phyloP scores from a whole-genome alignment of 306 rosid genomes.

The Trifolium repens region DNA sequence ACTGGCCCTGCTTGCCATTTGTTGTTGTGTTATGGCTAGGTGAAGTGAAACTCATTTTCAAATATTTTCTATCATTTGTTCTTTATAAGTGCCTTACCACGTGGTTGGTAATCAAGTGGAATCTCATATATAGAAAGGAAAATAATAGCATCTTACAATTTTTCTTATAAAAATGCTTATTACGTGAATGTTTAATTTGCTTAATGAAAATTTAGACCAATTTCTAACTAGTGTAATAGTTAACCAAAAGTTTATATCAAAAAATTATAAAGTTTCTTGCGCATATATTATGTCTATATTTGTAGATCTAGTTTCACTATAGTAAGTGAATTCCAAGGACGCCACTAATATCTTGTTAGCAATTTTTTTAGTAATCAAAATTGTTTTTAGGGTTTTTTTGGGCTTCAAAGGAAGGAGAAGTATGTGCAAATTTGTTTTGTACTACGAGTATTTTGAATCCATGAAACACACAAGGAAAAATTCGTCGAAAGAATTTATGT shows the following conservation, averaged over 20 bases:
- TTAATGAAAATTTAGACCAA: background rate
- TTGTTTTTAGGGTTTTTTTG: background rate
- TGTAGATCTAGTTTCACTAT: background rate
- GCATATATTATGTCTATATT: background rate
- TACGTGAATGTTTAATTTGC: background rate
- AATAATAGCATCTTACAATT: background rate
- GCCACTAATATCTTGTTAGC: background rate
- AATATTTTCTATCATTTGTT: constrained; percentile 3
- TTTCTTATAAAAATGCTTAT: constrained; percentile 13
- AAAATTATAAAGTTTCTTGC: background rate
- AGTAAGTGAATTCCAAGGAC: background rate
- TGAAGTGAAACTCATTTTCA: constrained; percentile 31
- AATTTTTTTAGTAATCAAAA: background rate
- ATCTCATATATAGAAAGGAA: background rate
- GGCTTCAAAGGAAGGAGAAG: background rate
- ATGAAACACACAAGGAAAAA: too few relatives aligned
- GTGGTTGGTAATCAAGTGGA: constrained; percentile 38
- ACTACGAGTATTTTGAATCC: background rate
- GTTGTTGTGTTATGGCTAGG: constrained; percentile 33
- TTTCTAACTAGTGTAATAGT: background rate
- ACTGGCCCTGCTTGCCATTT: constrained; percentile 43
- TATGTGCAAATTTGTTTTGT: constrained; percentile 32
- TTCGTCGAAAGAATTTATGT: too few relatives aligned
- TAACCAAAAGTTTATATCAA: background rate
- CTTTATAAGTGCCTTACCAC: constrained; percentile 42